phyloP scores from a whole-genome alignment of 176 grass and related monocot species.

The Paspalum notatum region DNA sequence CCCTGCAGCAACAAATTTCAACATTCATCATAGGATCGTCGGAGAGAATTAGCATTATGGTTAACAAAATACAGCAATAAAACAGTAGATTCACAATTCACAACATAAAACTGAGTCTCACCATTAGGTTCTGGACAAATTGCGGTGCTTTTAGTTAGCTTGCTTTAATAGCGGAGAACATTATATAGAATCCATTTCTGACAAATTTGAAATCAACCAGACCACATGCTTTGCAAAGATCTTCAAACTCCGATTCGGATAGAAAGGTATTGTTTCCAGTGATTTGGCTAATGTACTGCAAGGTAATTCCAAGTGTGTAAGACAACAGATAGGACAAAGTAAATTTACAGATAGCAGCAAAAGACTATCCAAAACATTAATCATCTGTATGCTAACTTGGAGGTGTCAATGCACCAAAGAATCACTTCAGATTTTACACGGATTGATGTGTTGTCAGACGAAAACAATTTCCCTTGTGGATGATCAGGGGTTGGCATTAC shows the following conservation, averaged over 20 bases:
- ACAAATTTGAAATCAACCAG: slow-evolving; percentile 70
- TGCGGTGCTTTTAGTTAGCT: slow-evolving; percentile 10
- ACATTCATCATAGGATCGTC: not conserved
- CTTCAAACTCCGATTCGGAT: slow-evolving; percentile 78
- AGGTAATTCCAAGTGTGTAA: slow-evolving; percentile 25
- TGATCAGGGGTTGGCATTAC: slow-evolving; percentile 47
- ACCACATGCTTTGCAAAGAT: slow-evolving; percentile 83
- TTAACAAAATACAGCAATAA: not conserved
- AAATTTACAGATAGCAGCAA: slow-evolving; percentile 32
- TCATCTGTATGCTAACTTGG: not conserved
- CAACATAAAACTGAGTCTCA: not conserved
- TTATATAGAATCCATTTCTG: slow-evolving; percentile 77
- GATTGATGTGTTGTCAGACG: not conserved
- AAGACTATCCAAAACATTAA: slow-evolving; percentile 10
- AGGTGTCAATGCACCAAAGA: not conserved
- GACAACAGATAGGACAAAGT: slow-evolving; percentile 13
- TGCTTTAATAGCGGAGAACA: slow-evolving; percentile 84
- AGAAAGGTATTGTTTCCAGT: slow-evolving; percentile 68
- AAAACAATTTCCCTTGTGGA: slow-evolving; percentile 15
- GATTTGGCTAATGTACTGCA: slow-evolving; percentile 66
- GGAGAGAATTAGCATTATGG: not conserved
- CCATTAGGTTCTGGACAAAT: not conserved
- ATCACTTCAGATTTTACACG: slow-evolving; percentile 6
- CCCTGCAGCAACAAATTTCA: slow-evolving; percentile 34
- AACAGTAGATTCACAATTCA: not conserved